Percentiles rank a stretch among this genome's conserved stretches.
phyloP scores from a whole-genome alignment of 176 grass and related monocot species.

The Panicum miliaceum region DNA sequence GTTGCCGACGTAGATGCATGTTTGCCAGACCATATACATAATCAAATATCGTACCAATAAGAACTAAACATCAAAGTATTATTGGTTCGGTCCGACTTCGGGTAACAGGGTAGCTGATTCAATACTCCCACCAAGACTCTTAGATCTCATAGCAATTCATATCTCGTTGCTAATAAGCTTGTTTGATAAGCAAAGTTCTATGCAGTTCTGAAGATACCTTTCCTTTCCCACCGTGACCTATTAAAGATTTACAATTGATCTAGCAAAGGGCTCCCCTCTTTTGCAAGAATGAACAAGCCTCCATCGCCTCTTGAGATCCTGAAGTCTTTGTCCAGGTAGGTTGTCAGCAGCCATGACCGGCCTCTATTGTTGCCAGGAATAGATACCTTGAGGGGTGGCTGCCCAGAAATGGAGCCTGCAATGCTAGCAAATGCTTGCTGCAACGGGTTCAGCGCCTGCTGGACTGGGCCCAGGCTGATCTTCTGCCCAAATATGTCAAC shows the following conservation, averaged over 20 bases:
- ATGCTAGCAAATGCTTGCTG: conserved; percentile 70
- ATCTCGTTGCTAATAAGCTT: neutral
- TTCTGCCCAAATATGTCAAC: conserved; percentile 85
- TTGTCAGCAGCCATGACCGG: conserved; percentile 85
- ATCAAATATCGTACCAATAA: neutral
- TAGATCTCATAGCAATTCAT: neutral
- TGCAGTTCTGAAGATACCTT: neutral
- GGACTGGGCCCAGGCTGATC: conserved; percentile 74
- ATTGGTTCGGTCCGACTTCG: neutral
- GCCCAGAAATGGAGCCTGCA: conserved; percentile 73
- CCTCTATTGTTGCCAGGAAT: conserved; percentile 66
- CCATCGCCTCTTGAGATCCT: conserved; percentile 94
- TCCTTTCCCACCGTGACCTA: conserved; percentile 1
- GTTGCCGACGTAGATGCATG: neutral
- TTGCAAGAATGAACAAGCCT: conserved; percentile 85
- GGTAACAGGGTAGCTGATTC: neutral
- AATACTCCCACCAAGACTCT: neutral
- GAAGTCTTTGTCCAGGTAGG: conserved; percentile 86
- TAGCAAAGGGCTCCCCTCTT: conserved; percentile 81
- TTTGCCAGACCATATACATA: neutral
- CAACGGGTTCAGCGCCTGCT: conserved; percentile 63
- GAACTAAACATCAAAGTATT: neutral
- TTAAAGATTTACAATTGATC: conserved; percentile 57
- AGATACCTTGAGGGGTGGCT: conserved; percentile 73
- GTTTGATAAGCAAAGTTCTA: neutral